These are phyloP conservation scores for Vanderwaltozyma polyspora DNA, from an alignment of 805 yeast species.

Conservation along the genomic window DNA sequence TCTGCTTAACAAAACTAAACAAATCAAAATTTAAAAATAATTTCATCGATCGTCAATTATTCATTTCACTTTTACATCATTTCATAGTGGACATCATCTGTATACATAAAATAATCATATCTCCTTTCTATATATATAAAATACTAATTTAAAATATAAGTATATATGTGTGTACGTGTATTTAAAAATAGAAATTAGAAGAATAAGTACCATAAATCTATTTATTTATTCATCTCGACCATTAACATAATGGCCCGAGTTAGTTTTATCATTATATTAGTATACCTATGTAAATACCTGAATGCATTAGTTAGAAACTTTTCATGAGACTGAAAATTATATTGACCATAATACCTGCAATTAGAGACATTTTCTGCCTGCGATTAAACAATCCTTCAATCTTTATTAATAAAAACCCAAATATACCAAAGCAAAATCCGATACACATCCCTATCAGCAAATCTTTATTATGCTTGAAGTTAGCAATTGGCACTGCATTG, in stretches of 20 bases:
- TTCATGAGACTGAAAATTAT: conserved; percentile 45
- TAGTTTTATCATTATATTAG: too few relatives aligned
- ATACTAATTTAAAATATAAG: background rate
- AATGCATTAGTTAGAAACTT: too few relatives aligned
- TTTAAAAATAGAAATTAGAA: background rate
- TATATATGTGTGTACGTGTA: background rate
- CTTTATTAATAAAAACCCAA: conserved; percentile 51
- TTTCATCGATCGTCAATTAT: too few relatives aligned
- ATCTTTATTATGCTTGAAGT: conserved; percentile 48
- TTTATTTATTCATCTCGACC: too few relatives aligned
- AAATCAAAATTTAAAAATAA: too few relatives aligned
- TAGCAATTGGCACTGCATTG: conserved; percentile 30
- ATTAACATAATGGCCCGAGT: too few relatives aligned
- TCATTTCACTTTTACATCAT: too few relatives aligned
- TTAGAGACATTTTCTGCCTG: conserved; percentile 54
- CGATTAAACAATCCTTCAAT: conserved; percentile 52
- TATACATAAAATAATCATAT: too few relatives aligned
- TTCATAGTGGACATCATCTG: too few relatives aligned
- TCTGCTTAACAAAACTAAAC: too few relatives aligned
- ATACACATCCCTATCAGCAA: conserved; percentile 56
- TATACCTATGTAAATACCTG: too few relatives aligned
- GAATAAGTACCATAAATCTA: background rate
- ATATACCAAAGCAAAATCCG: conserved; percentile 68
- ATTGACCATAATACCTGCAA: conserved; percentile 62
- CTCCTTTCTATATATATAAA: background rate